phyloP scores from a whole-genome alignment of 192 early-diverging fungal species.

The Mortierella claussenii region DNA sequence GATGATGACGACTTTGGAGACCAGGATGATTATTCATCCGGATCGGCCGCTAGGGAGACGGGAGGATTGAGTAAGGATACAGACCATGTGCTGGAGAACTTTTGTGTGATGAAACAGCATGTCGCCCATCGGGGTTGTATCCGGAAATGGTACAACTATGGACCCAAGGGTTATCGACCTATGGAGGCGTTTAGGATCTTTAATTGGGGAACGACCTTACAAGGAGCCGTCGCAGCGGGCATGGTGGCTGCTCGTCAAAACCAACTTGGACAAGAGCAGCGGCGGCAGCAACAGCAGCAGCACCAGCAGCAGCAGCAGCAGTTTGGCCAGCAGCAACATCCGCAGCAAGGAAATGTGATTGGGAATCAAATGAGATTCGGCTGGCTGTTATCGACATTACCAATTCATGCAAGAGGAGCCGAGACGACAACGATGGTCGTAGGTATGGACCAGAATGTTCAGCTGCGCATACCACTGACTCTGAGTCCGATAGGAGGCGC shows the following conservation, averaged over 20 bases:
- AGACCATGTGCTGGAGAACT: slow-evolving; percentile 49
- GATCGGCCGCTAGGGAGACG: neutral
- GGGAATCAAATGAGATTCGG: slow-evolving; percentile 32
- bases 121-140: slow-evolving; percentile 49
- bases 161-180: slow-evolving; percentile 46
- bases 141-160: slow-evolving; percentile 54
- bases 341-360: no score
- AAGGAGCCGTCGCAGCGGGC: slow-evolving; percentile 39
- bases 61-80: slow-evolving; percentile 18
- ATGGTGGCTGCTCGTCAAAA: slow-evolving; percentile 19
- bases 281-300: no score
- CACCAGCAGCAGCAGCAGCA: no score
- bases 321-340: no score
- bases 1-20: slow-evolving; percentile 24
- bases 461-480: slow-evolving; percentile 14
- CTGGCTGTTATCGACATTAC: slow-evolving; percentile 19
- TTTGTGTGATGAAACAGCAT: slow-evolving; percentile 49
- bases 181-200: slow-evolving; percentile 48
- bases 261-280: no score
- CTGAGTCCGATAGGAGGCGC: no score
- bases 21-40: slow-evolving; percentile 11
- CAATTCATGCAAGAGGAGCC: neutral
- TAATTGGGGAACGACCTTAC: slow-evolving; percentile 37
- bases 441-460: neutral
- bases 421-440: neutral